Evolutionary conservation across 176 grass and related monocot species (phyloP).

Genomic region (Thalia dealbata): DNA sequence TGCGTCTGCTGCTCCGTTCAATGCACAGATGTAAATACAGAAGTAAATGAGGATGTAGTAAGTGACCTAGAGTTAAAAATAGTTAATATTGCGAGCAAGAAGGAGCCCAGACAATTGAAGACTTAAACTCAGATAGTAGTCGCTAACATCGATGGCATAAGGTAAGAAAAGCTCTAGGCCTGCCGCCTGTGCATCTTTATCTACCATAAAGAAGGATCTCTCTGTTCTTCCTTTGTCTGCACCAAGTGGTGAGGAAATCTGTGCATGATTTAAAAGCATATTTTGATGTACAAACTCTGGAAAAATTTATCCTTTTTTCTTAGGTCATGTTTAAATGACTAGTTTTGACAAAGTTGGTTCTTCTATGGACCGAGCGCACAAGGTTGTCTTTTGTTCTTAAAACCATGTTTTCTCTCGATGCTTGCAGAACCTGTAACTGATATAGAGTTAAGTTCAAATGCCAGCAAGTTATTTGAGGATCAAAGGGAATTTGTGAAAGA

Average conservation of each 20-base stretch:
- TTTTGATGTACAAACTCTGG: constrained; percentile 18
- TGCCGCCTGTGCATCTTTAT: constrained; percentile 40
- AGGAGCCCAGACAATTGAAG: too few species aligned
- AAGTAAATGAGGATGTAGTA: too few species aligned
- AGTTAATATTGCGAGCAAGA: too few species aligned
- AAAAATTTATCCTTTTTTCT: background rate
- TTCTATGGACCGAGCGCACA: background rate
- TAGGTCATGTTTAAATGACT: background rate
- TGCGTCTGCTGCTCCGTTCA: too few species aligned
- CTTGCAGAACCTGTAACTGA: constrained; percentile 40
- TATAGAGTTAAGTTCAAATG: constrained; percentile 45
- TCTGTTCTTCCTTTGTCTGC: constrained; percentile 41
- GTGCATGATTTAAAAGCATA: constrained; percentile 10
- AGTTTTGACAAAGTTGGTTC: background rate
- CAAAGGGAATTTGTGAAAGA: constrained; percentile 24
- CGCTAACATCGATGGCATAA: too few species aligned
- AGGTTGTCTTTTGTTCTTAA: background rate
- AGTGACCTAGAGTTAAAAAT: too few species aligned
- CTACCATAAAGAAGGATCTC: constrained; percentile 39
- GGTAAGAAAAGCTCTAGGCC: too few species aligned
- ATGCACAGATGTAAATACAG: too few species aligned
- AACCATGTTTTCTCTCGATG: background rate
- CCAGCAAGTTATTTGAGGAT: constrained; percentile 57
- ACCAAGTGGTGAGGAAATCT: constrained; percentile 45
- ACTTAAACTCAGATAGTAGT: too few species aligned